Evolutionary conservation across 2,329 filamentous ascomycete species (phyloP).

Genomic region (Aureobasidium mangrovei): DNA sequence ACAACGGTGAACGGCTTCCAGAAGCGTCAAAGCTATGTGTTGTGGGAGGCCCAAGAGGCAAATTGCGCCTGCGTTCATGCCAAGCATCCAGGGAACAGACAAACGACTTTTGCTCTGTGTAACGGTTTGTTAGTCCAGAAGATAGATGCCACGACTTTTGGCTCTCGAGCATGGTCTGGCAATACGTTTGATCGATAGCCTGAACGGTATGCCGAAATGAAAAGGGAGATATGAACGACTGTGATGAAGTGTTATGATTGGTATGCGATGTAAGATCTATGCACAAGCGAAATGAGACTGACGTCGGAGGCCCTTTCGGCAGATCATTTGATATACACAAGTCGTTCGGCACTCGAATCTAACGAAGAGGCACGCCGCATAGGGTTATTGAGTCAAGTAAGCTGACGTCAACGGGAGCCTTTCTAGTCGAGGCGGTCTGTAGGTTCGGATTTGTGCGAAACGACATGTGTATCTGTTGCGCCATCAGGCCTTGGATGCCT

Average conservation of each 20-base stretch:
- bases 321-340: constrained; percentile 4
- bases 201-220: constrained; percentile 14
- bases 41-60: background rate
- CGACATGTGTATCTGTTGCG: background rate
- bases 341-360: background rate
- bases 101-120: background rate
- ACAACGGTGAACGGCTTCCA: constrained; percentile 7
- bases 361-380: constrained; percentile 3
- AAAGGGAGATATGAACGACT: constrained; percentile 9
- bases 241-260: constrained; percentile 6
- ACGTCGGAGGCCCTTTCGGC: background rate
- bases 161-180: background rate
- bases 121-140: background rate
- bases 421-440: background rate
- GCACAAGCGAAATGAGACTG: constrained; percentile 7
- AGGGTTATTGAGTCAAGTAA: background rate
- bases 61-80: background rate
- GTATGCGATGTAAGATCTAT: constrained; percentile 5
- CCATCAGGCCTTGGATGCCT: constrained; percentile 9
- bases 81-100: background rate
- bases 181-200: constrained; percentile 12
- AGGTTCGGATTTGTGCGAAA: background rate
- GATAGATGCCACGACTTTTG: constrained; percentile 5
- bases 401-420: constrained; percentile 3
- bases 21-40: background rate